These are phyloP conservation scores for Dichotomopilus funicola DNA, from an alignment of 2,329 filamentous ascomycete genomes.

Conservation along the genomic window DNA sequence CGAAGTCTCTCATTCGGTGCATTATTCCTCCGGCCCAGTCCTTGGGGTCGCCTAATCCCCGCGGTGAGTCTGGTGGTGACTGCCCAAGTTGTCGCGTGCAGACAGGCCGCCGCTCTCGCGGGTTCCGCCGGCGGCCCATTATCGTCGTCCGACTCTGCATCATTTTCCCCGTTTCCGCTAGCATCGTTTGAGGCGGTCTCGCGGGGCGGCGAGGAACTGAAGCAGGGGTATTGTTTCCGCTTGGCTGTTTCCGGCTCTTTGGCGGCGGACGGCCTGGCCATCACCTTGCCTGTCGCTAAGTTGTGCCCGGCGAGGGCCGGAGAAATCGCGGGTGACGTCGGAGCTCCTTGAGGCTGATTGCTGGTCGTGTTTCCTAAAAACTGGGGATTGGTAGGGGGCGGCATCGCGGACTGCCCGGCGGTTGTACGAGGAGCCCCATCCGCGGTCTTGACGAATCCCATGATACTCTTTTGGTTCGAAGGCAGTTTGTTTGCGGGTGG, in stretches of 20 bases:
- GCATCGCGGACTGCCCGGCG: background rate
- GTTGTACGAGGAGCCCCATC: slow-evolving; percentile 12
- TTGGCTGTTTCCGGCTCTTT: slow-evolving; percentile 24
- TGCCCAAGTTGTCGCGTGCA: slow-evolving; percentile 47
- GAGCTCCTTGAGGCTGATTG: slow-evolving; percentile 6
- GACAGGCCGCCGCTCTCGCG: slow-evolving; percentile 36
- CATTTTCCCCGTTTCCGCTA: slow-evolving; percentile 6
- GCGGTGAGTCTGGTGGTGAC: slow-evolving; percentile 27
- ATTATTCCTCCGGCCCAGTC: slow-evolving; percentile 37
- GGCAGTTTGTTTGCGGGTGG: slow-evolving; percentile 30
- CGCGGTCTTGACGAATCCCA: slow-evolving; percentile 34
- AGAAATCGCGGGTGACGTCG: slow-evolving; percentile 5
- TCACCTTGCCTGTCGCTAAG: slow-evolving; percentile 33
- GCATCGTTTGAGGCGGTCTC: slow-evolving; percentile 14
- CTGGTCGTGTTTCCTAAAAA: background rate
- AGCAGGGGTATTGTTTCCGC: slow-evolving; percentile 47
- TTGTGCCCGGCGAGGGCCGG: slow-evolving; percentile 35
- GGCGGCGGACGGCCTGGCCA: slow-evolving; percentile 29
- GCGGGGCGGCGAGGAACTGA: slow-evolving; percentile 49
- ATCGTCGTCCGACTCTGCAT: slow-evolving; percentile 25
- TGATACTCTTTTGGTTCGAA: slow-evolving; percentile 37
- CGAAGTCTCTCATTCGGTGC: slow-evolving; percentile 44
- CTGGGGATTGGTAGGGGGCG: background rate
- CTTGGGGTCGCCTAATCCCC: slow-evolving; percentile 39
- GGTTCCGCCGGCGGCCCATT: slow-evolving; percentile 29